Conservation (phyloP, 768 basidiomycete species). For the Cubamyces sp. region DNA sequence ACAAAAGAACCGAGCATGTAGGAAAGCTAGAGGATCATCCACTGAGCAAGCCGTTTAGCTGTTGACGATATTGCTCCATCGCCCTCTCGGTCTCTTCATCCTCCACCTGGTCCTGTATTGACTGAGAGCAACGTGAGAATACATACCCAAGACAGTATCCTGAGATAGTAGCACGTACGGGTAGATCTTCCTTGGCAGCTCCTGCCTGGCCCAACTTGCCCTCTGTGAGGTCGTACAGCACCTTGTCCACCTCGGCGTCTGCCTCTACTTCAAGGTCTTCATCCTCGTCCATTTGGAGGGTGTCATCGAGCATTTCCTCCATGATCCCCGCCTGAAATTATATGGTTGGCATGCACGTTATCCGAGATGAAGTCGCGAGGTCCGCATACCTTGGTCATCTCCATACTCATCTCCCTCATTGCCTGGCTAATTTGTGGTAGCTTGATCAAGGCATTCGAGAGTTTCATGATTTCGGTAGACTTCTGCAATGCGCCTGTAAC, state of each 20-base stretch:
- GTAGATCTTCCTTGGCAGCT: slow-evolving; percentile 68
- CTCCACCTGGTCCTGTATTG: slow-evolving; percentile 61
- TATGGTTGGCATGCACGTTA: not conserved
- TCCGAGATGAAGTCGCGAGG: not conserved
- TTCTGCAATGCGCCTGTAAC: slow-evolving; percentile 98
- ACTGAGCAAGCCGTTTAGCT: slow-evolving; percentile 86
- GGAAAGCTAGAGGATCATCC: slow-evolving; percentile 31
- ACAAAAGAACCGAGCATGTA: not conserved
- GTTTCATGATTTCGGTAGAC: slow-evolving; percentile 98
- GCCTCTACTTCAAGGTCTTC: slow-evolving; percentile 97
- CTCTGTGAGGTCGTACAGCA: slow-evolving; percentile 92
- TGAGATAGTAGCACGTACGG: slow-evolving; percentile 58
- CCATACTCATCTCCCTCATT: slow-evolving; percentile 99
- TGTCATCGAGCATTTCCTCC: slow-evolving; percentile 98
- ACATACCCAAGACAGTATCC: not conserved
- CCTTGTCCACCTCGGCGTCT: slow-evolving; percentile 96
- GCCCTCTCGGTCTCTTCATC: slow-evolving; percentile 86
- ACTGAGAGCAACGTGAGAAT: slow-evolving; percentile 39
- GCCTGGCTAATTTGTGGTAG: slow-evolving; percentile 89
- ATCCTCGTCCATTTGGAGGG: slow-evolving; percentile 88
- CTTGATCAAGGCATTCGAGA: slow-evolving; percentile 90
- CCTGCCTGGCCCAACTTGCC: slow-evolving; percentile 93
- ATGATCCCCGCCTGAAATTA: slow-evolving; percentile 84
- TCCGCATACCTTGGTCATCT: slow-evolving; percentile 90
- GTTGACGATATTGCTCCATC: slow-evolving; percentile 89